phyloP scores from a whole-genome alignment of 192 early-diverging fungal genomes.

The Coemansia sp. region DNA sequence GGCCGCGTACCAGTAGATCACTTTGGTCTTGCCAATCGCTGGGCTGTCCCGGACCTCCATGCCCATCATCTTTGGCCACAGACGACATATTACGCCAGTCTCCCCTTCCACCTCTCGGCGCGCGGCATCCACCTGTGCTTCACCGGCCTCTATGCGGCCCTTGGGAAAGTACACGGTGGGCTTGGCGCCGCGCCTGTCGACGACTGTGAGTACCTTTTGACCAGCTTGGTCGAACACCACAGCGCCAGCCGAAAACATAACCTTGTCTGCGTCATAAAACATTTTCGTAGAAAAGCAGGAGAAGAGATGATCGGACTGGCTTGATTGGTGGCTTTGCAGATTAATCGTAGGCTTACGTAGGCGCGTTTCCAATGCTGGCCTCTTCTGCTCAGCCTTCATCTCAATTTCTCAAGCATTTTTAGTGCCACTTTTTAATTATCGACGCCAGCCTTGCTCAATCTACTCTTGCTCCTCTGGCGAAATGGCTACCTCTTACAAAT shows the following conservation, averaged over 20 bases:
- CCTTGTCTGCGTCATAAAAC: conserved; percentile 20
- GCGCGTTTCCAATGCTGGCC: neutral
- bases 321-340: neutral
- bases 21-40: conserved; percentile 17
- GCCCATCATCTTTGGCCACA: conserved; percentile 24
- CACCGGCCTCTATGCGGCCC: conserved; percentile 30
- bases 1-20: conserved; percentile 50
- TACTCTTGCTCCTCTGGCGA: neutral
- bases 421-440: neutral
- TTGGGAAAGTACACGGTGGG: conserved; percentile 32
- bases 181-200: conserved; percentile 4
- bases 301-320: neutral
- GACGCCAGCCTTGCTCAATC: neutral
- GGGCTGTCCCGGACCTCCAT: conserved; percentile 23
- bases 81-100: conserved; percentile 27
- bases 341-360: neutral
- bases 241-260: conserved; percentile 42
- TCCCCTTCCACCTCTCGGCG: conserved; percentile 42
- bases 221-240: conserved; percentile 30
- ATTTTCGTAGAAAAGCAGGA: neutral
- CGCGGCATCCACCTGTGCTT: conserved; percentile 23
- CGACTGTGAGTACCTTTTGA: conserved; percentile 18
- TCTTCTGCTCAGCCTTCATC: neutral
- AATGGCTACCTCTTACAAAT: conserved; percentile 38
- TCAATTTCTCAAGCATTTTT: neutral